Evolutionary conservation across 2,329 filamentous ascomycete species (phyloP), one percentile per base, ranked within the genome.

Genomic region (Metarhizium guizhouense): DNA sequence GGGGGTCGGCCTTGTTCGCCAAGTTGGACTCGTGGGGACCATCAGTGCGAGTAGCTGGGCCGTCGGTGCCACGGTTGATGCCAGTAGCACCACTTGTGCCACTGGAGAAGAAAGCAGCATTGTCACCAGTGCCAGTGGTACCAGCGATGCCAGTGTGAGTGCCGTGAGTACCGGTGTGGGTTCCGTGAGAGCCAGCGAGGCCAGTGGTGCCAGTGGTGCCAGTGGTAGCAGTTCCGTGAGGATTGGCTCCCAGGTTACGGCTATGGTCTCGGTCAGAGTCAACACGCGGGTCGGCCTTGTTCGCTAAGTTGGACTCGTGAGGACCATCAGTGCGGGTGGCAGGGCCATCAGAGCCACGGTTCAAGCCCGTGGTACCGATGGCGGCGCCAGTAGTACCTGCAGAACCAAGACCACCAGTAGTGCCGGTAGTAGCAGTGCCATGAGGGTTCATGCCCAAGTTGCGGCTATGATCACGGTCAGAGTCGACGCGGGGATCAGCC

Each of bases 211-310:
- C 25, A 4, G 45, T 13, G 58, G 52, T 56, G 47, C 63, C 63
- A 11, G 63, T 62, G 14, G 59, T 61, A 52, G 62, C 62, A 43
- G 61, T 66, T 18, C 65, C 62, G 4, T 73, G 71, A 18, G 57
- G 54, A 57, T 61, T 61, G 34, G 59, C 52, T 11, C 67, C 66
- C 32, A 65, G 20, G 60, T 63, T 68, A 48, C 62, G 63, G 57
- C 63, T 68, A 55, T 65, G 63, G 56, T 76, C 75, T 16, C 75
- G 70, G 63, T 83, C 78, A 5, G 75, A 78, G 62, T 83, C 79
- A 45, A 82, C 70, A 34, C 76, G 69, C 20, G 79, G 79, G 56
- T 83, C 80, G 1, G 68, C 58, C 58, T 78, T 78, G 69, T 83
- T 83, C 6, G 69, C 67, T 1, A 71, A 3, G 51, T 76, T 70